Percentiles rank a stretch among this genome's conserved stretches.
These are phyloP conservation scores for Carallia pectinifolia DNA, from an alignment of 345 rosid genomes.

Conservation along the genomic window DNA sequence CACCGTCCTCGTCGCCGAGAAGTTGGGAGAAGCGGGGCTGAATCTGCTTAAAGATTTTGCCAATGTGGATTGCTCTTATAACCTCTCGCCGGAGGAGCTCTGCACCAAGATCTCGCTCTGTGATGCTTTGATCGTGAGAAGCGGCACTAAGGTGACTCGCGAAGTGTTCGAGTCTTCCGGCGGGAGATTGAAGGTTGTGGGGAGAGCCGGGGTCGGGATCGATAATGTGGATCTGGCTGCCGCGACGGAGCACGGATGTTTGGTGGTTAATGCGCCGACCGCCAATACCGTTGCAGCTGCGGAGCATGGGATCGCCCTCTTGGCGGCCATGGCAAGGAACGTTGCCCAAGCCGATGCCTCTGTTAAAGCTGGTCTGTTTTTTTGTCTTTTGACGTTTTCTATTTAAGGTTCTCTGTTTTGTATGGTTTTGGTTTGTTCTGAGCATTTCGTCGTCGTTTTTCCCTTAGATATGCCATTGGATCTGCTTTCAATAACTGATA, in stretches of 20 bases:
- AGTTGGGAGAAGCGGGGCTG: slow-evolving; percentile 19
- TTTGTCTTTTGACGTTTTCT: background rate
- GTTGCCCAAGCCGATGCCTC: slow-evolving; percentile 29
- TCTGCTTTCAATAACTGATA: too few species aligned
- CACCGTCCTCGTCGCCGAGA: slow-evolving; percentile 24
- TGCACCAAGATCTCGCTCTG: slow-evolving; percentile 26
- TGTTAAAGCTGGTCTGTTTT: slow-evolving; percentile 74
- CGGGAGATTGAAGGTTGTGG: slow-evolving; percentile 22
- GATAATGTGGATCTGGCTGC: slow-evolving; percentile 28
- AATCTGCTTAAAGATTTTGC: slow-evolving; percentile 12
- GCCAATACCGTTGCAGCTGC: slow-evolving; percentile 27
- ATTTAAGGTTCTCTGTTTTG: background rate
- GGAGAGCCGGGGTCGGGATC: slow-evolving; percentile 27
- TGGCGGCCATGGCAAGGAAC: slow-evolving; percentile 24
- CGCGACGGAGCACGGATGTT: slow-evolving; percentile 24
- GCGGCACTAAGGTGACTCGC: slow-evolving; percentile 23
- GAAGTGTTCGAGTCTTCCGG: slow-evolving; percentile 25
- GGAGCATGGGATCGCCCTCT: slow-evolving; percentile 24
- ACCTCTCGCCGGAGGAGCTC: slow-evolving; percentile 24
- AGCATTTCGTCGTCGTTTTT: too few species aligned
- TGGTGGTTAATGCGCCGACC: slow-evolving; percentile 26
- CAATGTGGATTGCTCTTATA: slow-evolving; percentile 21
- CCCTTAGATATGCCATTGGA: too few species aligned
- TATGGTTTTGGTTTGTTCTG: background rate
- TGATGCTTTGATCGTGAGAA: slow-evolving; percentile 23